These are phyloP conservation scores for Wickerhamiella siamensis DNA, from an alignment of 805 yeast species.

Conservation along the genomic window DNA sequence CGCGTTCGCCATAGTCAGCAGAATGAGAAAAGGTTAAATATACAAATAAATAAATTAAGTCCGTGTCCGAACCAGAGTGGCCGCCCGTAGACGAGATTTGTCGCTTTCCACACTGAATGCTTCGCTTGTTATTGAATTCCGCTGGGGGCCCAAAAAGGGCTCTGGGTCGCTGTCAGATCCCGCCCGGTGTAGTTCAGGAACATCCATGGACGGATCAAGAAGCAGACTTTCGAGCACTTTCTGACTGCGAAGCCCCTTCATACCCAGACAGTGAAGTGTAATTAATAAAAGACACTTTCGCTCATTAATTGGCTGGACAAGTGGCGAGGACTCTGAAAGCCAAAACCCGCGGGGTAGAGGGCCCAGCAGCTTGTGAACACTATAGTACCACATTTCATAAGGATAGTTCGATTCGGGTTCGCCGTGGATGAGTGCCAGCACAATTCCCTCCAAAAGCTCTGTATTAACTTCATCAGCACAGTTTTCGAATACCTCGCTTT, in stretches of 20 bases:
- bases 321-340: constrained; percentile 15
- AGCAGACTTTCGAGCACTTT: not conserved
- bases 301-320: constrained; percentile 4
- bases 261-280: not conserved
- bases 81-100: too few species aligned
- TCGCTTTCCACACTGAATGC: too few species aligned
- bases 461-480: not conserved
- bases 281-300: constrained; percentile 5
- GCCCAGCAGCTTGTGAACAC: constrained; percentile 3
- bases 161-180: too few species aligned
- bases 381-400: constrained; percentile 9
- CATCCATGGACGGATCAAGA: not conserved
- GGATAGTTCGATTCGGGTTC: not conserved
- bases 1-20: constrained; percentile 30
- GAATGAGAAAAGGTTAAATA: too few species aligned
- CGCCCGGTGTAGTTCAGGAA: too few species aligned
- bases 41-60: too few species aligned
- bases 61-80: too few species aligned
- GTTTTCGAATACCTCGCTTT: not conserved
- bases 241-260: not conserved
- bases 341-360: constrained; percentile 9
- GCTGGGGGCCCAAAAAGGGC: too few species aligned
- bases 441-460: constrained; percentile 3
- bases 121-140: too few species aligned
- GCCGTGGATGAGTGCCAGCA: not conserved